Conservation (phyloP, 169 alveolate genomes). For the Plasmodium gonderi region DNA sequence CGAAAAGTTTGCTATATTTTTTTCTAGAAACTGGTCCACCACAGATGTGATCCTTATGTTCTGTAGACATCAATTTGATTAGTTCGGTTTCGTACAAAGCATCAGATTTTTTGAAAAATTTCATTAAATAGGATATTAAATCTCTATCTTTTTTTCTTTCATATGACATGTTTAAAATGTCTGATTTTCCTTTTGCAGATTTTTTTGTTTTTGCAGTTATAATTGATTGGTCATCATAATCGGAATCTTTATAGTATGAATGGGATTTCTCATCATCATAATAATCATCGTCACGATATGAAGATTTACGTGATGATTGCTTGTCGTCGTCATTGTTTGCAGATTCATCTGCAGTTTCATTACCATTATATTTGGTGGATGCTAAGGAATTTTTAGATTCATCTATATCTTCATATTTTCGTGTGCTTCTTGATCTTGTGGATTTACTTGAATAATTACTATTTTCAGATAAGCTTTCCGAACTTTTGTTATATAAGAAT, state of each 20-base stretch:
- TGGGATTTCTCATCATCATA: neutral
- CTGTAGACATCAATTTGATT: neutral
- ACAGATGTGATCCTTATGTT: neutral
- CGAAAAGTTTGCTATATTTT: neutral
- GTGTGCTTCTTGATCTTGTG: neutral
- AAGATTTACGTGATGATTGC: neutral
- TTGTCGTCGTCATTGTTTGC: neutral
- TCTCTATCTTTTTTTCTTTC: neutral
- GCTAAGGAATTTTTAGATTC: neutral
- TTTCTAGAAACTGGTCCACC: neutral
- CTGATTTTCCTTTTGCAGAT: neutral
- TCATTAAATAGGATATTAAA: neutral
- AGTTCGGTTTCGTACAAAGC: slow-evolving; percentile 17
- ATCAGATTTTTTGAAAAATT: neutral
- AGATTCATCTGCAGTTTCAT: neutral
- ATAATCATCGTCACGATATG: neutral
- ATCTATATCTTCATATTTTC: neutral
- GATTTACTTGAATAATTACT: neutral
- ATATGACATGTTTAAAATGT: neutral
- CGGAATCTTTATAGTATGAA: neutral
- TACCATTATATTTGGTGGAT: neutral
- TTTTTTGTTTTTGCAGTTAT: neutral
- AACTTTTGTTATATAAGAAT: neutral
- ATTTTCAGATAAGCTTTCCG: no score
- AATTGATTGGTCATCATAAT: neutral